Evolutionary conservation across 495 filamentous ascomycete genomes (phyloP).

Genomic region (Penicillium argentinense): DNA sequence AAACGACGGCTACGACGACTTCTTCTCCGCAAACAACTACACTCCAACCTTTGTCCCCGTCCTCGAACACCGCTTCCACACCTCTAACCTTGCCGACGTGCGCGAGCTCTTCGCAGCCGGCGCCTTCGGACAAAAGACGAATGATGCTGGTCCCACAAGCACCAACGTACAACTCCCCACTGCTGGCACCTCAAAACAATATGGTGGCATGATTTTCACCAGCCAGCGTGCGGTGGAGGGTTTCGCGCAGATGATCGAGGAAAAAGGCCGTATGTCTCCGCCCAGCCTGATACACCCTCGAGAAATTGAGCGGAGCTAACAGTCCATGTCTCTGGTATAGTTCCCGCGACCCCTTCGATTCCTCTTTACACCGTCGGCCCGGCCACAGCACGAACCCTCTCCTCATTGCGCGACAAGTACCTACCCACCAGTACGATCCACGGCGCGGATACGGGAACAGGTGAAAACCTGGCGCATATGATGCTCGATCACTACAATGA

Average conservation of each 20-base stretch:
- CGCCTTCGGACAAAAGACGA: constrained; percentile 12
- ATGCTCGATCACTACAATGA: constrained; percentile 73
- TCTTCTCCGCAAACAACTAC: constrained; percentile 54
- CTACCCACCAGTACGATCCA: constrained; percentile 55
- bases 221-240: constrained; percentile 92
- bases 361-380: constrained; percentile 90
- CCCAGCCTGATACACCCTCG: too few relatives aligned
- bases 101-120: constrained; percentile 37
- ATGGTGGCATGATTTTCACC: constrained; percentile 89
- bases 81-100: constrained; percentile 46
- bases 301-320: not conserved
- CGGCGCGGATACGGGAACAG: constrained; percentile 79
- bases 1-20: constrained; percentile 74
- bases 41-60: constrained; percentile 77
- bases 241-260: constrained; percentile 65
- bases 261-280: constrained; percentile 32
- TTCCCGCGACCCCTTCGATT: constrained; percentile 36
- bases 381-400: constrained; percentile 75
- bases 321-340: not conserved
- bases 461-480: constrained; percentile 70
- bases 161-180: not conserved
- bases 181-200: constrained; percentile 35
- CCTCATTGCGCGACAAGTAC: constrained; percentile 48
- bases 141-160: not conserved
- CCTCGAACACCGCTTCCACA: constrained; percentile 67